Conservation (phyloP, 208 protist genomes). For the Acanthamoeba culbertsoni region DNA sequence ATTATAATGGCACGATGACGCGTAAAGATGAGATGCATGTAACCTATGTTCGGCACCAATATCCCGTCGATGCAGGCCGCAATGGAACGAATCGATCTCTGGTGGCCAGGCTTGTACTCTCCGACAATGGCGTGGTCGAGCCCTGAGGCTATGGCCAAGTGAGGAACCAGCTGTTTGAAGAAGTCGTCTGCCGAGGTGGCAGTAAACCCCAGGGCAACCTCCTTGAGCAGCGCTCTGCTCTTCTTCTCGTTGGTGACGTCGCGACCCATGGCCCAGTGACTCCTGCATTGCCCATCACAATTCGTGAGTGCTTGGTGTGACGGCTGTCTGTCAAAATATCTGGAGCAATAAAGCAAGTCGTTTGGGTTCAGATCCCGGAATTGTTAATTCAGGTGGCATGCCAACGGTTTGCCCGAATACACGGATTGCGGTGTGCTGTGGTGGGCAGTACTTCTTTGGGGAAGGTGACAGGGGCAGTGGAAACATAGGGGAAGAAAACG, state of each 20-base stretch:
- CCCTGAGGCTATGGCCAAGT: background rate
- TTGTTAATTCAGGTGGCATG: too few relatives aligned
- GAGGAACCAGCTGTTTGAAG: background rate
- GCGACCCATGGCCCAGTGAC: background rate
- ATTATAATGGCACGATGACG: background rate
- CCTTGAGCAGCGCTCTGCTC: background rate
- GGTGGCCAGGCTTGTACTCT: background rate
- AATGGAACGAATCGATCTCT: background rate
- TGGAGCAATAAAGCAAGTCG: too few relatives aligned
- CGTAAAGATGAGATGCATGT: background rate
- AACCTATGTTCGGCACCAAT: background rate
- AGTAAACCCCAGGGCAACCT: background rate
- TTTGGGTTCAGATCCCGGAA: too few relatives aligned
- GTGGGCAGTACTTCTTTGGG: too few relatives aligned
- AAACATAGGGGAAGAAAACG: background rate
- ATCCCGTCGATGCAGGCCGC: background rate
- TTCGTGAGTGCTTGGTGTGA: too few relatives aligned
- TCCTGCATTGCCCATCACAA: too few relatives aligned
- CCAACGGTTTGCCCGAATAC: too few relatives aligned
- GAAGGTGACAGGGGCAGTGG: background rate
- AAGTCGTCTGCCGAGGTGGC: conserved; percentile 39
- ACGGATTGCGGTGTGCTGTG: too few relatives aligned
- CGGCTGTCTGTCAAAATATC: too few relatives aligned
- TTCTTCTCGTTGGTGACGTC: conserved; percentile 28
- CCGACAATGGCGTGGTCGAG: conserved; percentile 41